A percentile compares a stretch with the other conserved stretches of the same genome.
Evolutionary conservation across 495 filamentous ascomycete genomes (phyloP).

Genomic region (Xylaria flabelliformis): DNA sequence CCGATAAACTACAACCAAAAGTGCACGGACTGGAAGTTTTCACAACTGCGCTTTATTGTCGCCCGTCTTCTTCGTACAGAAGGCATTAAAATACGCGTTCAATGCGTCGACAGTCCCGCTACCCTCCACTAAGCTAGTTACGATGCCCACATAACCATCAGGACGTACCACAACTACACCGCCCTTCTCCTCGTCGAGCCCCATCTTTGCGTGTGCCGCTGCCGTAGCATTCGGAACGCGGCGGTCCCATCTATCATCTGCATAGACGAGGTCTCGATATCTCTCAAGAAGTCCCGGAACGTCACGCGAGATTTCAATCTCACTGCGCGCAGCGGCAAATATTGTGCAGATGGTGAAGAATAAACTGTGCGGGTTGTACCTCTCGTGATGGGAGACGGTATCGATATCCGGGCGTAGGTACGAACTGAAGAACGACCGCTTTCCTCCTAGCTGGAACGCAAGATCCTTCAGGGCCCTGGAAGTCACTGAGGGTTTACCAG

Average conservation of each 20-base stretch:
- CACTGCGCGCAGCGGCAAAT: conserved; percentile 66
- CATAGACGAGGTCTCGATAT: conserved; percentile 84
- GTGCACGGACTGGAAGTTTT: not conserved
- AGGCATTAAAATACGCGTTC: conserved; percentile 79
- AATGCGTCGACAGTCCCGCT: conserved; percentile 80
- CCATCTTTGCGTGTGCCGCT: conserved; percentile 86
- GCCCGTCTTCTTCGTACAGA: conserved; percentile 58
- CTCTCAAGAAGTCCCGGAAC: conserved; percentile 72
- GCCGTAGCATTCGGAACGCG: conserved; percentile 70
- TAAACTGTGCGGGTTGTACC: conserved; percentile 78
- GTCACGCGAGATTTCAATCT: conserved; percentile 68
- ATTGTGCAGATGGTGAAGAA: conserved; percentile 81
- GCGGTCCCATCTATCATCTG: conserved; percentile 80
- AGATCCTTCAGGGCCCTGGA: conserved; percentile 68
- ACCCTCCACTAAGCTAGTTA: conserved; percentile 74
- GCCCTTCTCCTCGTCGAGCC: conserved; percentile 73
- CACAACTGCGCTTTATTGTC: conserved; percentile 44
- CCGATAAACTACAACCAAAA: not conserved
- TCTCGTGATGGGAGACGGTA: conserved; percentile 77
- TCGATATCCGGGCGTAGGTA: conserved; percentile 68
- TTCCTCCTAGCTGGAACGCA: conserved; percentile 65
- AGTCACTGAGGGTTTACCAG: conserved; percentile 67
- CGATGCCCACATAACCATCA: conserved; percentile 84
- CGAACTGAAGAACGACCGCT: conserved; percentile 70
- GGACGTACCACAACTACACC: conserved; percentile 83